Conservation (phyloP, 768 basidiomycete species). For the Tricholoma saponaceum region DNA sequence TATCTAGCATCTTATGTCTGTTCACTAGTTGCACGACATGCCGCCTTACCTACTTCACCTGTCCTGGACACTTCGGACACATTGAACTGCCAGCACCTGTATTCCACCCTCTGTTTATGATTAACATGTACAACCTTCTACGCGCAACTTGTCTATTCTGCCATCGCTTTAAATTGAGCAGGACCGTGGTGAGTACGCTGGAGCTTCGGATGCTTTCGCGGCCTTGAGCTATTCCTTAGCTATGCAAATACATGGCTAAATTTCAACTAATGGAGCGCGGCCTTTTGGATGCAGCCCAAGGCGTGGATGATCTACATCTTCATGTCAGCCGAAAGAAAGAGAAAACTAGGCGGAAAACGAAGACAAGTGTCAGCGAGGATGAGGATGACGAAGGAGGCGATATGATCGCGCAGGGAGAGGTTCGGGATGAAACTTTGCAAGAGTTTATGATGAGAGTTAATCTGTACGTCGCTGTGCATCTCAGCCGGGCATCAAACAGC, state of each 20-base stretch:
- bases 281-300: constrained; percentile 75
- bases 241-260: constrained; percentile 82
- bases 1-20: constrained; percentile 8
- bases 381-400: constrained; percentile 38
- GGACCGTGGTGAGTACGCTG: constrained; percentile 52
- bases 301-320: constrained; percentile 65
- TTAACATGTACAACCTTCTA: constrained; percentile 82
- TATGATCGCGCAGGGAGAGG: constrained; percentile 33
- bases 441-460: constrained; percentile 62
- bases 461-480: constrained; percentile 59
- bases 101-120: constrained; percentile 95
- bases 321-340: constrained; percentile 28
- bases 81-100: constrained; percentile 95
- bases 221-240: constrained; percentile 35
- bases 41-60: constrained; percentile 86
- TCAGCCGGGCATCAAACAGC: constrained; percentile 43
- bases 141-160: constrained; percentile 92
- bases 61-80: constrained; percentile 98
- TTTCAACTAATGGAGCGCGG: constrained; percentile 87
- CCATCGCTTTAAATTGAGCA: constrained; percentile 82
- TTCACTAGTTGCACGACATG: constrained; percentile 84
- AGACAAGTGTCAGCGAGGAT: constrained; percentile 12
- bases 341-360: constrained; percentile 14
- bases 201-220: not conserved
- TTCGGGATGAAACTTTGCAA: constrained; percentile 51